phyloP scores from a whole-genome alignment of 2,329 filamentous ascomycete species.

The Lecanosticta acicola region DNA sequence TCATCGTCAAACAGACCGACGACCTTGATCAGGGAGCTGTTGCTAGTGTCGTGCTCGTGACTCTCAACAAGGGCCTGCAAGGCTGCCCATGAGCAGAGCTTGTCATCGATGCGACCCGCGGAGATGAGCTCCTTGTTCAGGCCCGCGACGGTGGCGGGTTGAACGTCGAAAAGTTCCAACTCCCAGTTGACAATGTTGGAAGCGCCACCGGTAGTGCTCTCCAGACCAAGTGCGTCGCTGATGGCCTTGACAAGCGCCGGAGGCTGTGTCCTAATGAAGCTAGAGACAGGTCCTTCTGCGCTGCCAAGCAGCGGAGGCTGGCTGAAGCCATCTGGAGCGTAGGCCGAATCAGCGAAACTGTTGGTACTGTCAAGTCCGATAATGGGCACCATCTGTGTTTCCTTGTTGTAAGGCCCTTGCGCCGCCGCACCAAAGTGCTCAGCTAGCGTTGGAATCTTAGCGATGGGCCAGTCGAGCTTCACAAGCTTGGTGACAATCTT shows the following conservation, averaged over 20 bases:
- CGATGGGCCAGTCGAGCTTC: constrained; percentile 91
- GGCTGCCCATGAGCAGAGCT: constrained; percentile 91
- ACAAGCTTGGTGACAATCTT: constrained; percentile 79
- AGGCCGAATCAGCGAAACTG: constrained; percentile 30
- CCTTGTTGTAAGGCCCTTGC: constrained; percentile 65
- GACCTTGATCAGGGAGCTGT: constrained; percentile 70
- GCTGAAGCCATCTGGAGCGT: constrained; percentile 28
- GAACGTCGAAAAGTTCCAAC: constrained; percentile 85
- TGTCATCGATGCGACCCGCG: constrained; percentile 92
- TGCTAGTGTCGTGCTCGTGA: constrained; percentile 47
- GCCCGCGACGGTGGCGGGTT: constrained; percentile 77
- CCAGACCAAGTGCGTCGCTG: constrained; percentile 67
- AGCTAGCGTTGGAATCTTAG: constrained; percentile 82
- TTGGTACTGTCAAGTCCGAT: constrained; percentile 69
- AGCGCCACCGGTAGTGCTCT: constrained; percentile 47
- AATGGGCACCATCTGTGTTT: constrained; percentile 92
- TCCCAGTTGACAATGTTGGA: constrained; percentile 86
- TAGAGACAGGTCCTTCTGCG: constrained; percentile 41
- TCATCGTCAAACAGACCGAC: constrained; percentile 96
- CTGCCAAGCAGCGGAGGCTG: constrained; percentile 48
- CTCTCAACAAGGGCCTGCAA: constrained; percentile 68
- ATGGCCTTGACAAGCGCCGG: constrained; percentile 79
- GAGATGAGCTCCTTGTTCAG: constrained; percentile 92
- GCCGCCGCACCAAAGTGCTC: constrained; percentile 81
- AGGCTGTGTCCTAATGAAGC: constrained; percentile 79